phyloP scores from a whole-genome alignment of 2,329 filamentous ascomycete species.

The Penicillium expansum region DNA sequence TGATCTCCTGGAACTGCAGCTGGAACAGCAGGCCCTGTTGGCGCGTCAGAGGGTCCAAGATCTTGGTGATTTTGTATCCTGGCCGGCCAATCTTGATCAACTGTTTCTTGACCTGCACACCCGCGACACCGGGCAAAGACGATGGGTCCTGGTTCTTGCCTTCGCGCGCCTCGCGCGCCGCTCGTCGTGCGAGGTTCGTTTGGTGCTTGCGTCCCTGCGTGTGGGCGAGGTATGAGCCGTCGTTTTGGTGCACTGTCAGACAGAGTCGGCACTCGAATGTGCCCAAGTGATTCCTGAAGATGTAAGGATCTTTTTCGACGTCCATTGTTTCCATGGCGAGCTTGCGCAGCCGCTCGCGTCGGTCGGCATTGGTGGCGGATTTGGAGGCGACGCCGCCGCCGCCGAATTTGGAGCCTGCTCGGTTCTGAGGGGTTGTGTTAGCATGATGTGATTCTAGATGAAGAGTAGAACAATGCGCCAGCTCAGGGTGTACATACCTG shows the following conservation, averaged over 20 bases:
- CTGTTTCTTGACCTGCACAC: slow-evolving; percentile 76
- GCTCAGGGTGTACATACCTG: slow-evolving; percentile 38
- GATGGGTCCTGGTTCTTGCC: slow-evolving; percentile 65
- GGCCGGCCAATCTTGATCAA: slow-evolving; percentile 92
- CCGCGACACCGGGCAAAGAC: slow-evolving; percentile 69
- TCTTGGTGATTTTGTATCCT: slow-evolving; percentile 97
- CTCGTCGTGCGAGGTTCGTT: slow-evolving; percentile 92
- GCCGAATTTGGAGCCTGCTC: slow-evolving; percentile 95
- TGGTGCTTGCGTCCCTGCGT: slow-evolving; percentile 99
- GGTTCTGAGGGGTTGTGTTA: slow-evolving; percentile 61
- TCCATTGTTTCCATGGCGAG: slow-evolving; percentile 98
- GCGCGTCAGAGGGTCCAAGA: slow-evolving; percentile 79
- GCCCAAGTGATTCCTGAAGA: slow-evolving; percentile 99
- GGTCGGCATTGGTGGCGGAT: slow-evolving; percentile 92
- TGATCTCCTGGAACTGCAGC: slow-evolving; percentile 90
- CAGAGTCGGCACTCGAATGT: slow-evolving; percentile 97
- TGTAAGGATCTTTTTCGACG: slow-evolving; percentile 98
- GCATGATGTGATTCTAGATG: not conserved
- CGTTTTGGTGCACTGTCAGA: slow-evolving; percentile 96
- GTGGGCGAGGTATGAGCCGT: slow-evolving; percentile 97
- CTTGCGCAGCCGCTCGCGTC: slow-evolving; percentile 93
- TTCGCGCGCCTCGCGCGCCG: slow-evolving; percentile 91
- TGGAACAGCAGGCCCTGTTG: slow-evolving; percentile 95
- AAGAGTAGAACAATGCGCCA: too few relatives aligned
- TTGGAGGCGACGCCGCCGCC: slow-evolving; percentile 94